phyloP scores from a whole-genome alignment of 495 filamentous ascomycete species.

The Aspergillus biplanus region DNA sequence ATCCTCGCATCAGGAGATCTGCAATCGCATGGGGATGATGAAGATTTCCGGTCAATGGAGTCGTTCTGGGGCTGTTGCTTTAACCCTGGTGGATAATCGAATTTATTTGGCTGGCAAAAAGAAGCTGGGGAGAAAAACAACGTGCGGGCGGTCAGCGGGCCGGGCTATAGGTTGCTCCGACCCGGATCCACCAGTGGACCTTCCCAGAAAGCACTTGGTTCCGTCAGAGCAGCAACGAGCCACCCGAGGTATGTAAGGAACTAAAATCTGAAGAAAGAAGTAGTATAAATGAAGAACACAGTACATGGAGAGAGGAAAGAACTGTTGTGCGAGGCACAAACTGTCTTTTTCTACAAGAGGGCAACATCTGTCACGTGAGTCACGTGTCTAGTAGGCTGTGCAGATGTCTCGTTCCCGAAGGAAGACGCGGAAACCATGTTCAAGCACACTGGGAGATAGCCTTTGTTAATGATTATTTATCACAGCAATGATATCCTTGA shows the following conservation, averaged over 20 bases:
- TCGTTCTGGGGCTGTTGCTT: not conserved
- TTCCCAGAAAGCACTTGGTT: too few species aligned
- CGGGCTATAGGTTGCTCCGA: too few species aligned
- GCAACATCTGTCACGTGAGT: not conserved
- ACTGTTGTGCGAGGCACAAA: too few species aligned
- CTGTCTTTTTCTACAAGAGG: not conserved
- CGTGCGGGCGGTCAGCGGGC: too few species aligned
- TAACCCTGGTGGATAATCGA: too few species aligned
- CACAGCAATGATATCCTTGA: not conserved
- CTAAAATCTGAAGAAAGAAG: not conserved
- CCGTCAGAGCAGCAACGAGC: too few species aligned
- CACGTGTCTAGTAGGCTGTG: too few species aligned
- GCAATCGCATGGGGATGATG: slow-evolving; percentile 42
- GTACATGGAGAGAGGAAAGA: not conserved
- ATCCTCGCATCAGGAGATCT: slow-evolving; percentile 58
- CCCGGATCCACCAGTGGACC: too few species aligned
- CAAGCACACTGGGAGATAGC: not conserved
- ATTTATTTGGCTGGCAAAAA: too few species aligned
- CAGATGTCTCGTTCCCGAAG: too few species aligned
- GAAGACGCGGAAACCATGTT: not conserved
- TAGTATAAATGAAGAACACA: not conserved
- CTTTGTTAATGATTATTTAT: not conserved
- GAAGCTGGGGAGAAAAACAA: too few species aligned
- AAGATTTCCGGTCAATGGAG: not conserved
- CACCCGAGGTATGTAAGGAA: too few species aligned